Conservation (phyloP, 1,139 yeast species). For the Suhomyces anneliseae region DNA sequence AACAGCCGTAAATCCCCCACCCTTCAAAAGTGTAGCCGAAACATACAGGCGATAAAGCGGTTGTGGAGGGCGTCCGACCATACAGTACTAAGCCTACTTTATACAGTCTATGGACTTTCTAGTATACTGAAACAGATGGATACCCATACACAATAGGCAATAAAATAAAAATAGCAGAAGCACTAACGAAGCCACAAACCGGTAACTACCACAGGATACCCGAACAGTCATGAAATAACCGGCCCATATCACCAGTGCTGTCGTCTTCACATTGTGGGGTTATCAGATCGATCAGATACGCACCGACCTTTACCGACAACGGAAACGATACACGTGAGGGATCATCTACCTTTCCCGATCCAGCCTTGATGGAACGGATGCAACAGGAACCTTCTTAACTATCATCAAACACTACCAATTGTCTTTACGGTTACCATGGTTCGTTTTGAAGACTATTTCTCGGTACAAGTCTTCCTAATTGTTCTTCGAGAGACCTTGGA, state of each 20-base stretch:
- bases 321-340: not conserved
- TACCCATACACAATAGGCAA: no score
- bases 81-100: no score
- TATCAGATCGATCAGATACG: constrained; percentile 6
- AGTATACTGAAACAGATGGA: no score
- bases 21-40: no score
- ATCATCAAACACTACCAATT: not conserved
- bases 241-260: no score
- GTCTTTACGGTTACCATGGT: constrained; percentile 16
- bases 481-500: constrained; percentile 48
- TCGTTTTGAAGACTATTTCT: constrained; percentile 35
- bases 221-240: not conserved
- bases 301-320: constrained; percentile 1
- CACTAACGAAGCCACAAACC: no score
- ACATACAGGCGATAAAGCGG: no score
- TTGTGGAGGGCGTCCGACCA: no score
- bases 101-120: no score
- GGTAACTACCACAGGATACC: not conserved
- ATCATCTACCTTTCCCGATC: no score
- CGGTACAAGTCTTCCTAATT: constrained; percentile 47
- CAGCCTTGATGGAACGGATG: not conserved
- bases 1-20: no score
- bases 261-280: not conserved
- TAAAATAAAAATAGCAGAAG: no score
- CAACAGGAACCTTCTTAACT: not conserved